phyloP scores from a whole-genome alignment of 129 eudicot species.

The Pulicaria dysenterica region DNA sequence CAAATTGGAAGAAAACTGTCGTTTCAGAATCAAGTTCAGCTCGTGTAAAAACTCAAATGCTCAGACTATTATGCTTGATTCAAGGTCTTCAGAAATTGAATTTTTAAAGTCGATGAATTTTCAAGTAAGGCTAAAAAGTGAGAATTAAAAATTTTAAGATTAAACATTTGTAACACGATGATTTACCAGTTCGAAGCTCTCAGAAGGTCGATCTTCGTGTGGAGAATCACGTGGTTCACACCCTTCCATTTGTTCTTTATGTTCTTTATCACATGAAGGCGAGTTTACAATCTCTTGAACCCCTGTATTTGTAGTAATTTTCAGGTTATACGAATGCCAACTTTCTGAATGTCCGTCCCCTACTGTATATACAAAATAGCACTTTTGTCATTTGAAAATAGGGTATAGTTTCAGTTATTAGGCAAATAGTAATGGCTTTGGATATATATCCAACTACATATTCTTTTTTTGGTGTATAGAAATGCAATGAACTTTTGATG shows the following conservation, averaged over 20 bases:
- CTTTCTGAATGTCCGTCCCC: background rate
- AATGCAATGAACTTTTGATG: background rate
- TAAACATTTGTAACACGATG: background rate
- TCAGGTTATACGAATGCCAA: background rate
- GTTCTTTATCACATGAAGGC: conserved; percentile 20
- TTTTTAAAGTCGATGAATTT: background rate
- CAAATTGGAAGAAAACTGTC: background rate
- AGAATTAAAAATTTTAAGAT: no score
- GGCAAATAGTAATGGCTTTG: background rate
- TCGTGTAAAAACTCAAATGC: no score
- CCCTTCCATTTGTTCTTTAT: conserved; percentile 37
- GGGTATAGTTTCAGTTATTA: conserved; percentile 1
- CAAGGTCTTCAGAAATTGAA: background rate
- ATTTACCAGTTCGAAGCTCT: conserved; percentile 39
- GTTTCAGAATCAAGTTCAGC: background rate
- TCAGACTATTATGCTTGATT: no score
- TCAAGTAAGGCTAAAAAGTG: no score
- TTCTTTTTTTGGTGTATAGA: background rate
- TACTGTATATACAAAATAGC: no score
- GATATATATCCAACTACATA: background rate
- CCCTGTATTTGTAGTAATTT: conserved; percentile 31
- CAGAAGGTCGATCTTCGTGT: conserved; percentile 31
- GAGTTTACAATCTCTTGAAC: conserved; percentile 31
- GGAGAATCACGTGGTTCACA: conserved; percentile 38
- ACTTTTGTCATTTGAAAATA: no score